Evolutionary conservation across 805 yeast species (phyloP), one percentile per base, ranked within the genome.

Genomic region (Schwanniomyces yamadae): DNA sequence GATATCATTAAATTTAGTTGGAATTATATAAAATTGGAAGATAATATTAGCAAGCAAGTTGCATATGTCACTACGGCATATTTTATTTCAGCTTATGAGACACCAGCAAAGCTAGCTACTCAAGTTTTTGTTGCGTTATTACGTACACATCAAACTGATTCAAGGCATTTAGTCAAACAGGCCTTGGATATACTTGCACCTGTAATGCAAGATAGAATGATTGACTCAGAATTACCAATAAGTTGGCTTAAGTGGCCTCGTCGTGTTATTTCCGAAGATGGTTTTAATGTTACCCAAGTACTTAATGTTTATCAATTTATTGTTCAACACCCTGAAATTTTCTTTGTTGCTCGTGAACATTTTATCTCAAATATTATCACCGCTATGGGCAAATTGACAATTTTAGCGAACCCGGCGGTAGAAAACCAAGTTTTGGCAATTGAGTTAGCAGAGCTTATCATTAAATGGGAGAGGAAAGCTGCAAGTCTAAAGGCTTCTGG

Each of bases 221-320:
- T 67, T 1, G 67, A 69, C 15, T 66, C 64, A 6, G 86, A 79
- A 0, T 67, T 76, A 5, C 74, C 79, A 6, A 66, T 73, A 41
- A 71, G 69, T 36, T 93, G 98, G 98, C 75, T 93, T 34, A 90
- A 86, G 47, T 89, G 96, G 90, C 95, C 96, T 0, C 80, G 97
- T 46, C 73, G 97, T 34, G 93, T 91, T 2, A 69, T 93, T 10
- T 81, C 90, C 2, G 98, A 95, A 54, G 95, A 89, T 52, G 91
- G 93, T 0, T 84, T 82, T 54, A 88, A 80, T 50, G 89, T 88
- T 3, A 78, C 82, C 2, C 96, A 88, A 52, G 96, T 90, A 24
- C 66, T 86, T 41, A 84, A 86, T 41, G 84, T 93, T 9, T 93
- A 88, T 48, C 95, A 88, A 53, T 88, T 91, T 49, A 78, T 93